These are phyloP conservation scores for Tetraselmis striata DNA, from an alignment of 139 green algal species.

Conservation along the genomic window DNA sequence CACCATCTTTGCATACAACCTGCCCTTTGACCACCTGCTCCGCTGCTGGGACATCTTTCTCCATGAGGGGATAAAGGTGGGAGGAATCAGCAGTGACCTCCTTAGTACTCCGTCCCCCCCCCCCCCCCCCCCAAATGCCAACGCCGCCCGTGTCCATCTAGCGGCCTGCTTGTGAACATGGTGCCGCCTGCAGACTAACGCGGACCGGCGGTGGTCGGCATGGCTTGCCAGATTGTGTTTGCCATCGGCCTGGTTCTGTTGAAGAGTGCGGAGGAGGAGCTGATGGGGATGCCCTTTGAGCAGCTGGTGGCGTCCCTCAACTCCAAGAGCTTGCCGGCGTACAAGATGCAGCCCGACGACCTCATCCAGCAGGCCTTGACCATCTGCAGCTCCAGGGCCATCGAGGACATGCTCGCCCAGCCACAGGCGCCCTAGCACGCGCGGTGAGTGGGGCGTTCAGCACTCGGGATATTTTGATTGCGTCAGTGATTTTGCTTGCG, in stretches of 20 bases:
- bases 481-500: no score
- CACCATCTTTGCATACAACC: constrained; percentile 76
- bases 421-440: neutral
- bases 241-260: constrained; percentile 65
- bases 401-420: neutral
- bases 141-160: neutral
- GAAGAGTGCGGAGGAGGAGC: constrained; percentile 37
- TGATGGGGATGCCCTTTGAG: constrained; percentile 50
- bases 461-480: no score
- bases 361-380: neutral
- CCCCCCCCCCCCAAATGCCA: neutral
- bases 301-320: constrained; percentile 32
- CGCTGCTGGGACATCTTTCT: constrained; percentile 79
- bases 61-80: constrained; percentile 58
- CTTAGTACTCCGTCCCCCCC: no score
- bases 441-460: no score
- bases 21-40: constrained; percentile 75
- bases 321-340: constrained; percentile 6
- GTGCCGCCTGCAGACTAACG: no score
- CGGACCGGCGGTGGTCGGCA: no score
- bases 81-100: no score
- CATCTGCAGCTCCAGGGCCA: neutral
- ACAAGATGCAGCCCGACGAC: neutral
- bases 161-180: neutral
- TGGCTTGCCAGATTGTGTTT: constrained; percentile 38